Evolutionary conservation across 164 flowering plant genomes (phyloP).

Genomic region (Tetrastigma voinierianum): DNA sequence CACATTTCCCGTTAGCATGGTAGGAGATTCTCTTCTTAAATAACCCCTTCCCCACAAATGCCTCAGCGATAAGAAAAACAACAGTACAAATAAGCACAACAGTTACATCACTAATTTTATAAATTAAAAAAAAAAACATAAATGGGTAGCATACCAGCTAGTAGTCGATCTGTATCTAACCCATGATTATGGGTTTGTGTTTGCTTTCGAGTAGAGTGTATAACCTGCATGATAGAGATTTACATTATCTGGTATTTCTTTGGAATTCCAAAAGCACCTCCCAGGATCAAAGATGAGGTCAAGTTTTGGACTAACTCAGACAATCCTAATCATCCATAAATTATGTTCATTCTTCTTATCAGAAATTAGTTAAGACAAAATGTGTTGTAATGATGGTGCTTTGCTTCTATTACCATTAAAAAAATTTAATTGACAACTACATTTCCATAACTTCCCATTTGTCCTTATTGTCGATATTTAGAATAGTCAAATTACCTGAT

Average conservation of each 20-base stretch:
- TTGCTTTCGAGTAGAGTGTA: constrained; percentile 94
- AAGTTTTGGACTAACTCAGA: no score
- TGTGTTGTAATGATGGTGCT: no score
- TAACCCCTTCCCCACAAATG: constrained; percentile 86
- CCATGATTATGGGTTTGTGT: constrained; percentile 96
- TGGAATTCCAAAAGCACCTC: no score
- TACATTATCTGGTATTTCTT: neutral
- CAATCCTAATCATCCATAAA: no score
- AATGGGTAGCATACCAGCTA: constrained; percentile 56
- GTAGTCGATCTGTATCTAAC: constrained; percentile 86
- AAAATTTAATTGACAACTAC: neutral
- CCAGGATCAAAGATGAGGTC: no score
- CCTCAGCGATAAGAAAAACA: constrained; percentile 61
- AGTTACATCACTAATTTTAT: no score
- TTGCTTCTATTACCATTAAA: no score
- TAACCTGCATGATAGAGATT: constrained; percentile 54
- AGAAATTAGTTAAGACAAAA: no score
- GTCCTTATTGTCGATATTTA: neutral
- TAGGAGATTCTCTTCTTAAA: constrained; percentile 60
- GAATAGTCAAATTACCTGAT: no score
- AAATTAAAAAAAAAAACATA: neutral
- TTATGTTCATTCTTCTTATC: no score
- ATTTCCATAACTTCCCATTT: neutral
- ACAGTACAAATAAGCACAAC: constrained; percentile 1
- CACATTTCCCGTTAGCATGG: constrained; percentile 73